These are phyloP conservation scores for Plantago rigida DNA, from an alignment of 305 asterid species.

Conservation along the genomic window DNA sequence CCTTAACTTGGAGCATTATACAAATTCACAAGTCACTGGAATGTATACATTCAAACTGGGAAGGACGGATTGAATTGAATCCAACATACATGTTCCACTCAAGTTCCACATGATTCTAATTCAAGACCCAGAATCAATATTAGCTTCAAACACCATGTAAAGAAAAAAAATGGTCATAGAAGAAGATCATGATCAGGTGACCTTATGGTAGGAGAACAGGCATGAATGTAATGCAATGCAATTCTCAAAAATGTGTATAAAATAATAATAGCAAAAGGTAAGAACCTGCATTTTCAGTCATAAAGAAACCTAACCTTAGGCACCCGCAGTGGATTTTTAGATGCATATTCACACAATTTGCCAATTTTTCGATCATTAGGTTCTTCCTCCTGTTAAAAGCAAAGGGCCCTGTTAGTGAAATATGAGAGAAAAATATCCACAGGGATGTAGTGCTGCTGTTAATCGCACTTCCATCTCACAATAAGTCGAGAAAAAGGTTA, in stretches of 20 bases:
- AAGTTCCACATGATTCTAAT: not conserved
- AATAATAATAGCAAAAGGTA: too few species aligned
- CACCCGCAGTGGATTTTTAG: constrained; percentile 69
- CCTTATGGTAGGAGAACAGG: too few species aligned
- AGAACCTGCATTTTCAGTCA: not conserved
- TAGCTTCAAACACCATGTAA: not conserved
- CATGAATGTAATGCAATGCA: too few species aligned
- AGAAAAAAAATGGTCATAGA: not conserved
- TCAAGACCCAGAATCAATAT: not conserved
- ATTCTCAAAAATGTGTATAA: too few species aligned
- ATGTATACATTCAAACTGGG: not conserved
- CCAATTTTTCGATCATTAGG: constrained; percentile 64
- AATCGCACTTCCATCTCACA: too few species aligned
- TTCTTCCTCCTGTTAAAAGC: constrained; percentile 53
- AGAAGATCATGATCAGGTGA: too few species aligned
- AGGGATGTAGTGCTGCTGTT: constrained; percentile 36
- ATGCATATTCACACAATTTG: constrained; percentile 70
- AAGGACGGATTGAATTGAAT: not conserved
- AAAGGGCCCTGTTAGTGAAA: constrained; percentile 22
- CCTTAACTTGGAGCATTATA: not conserved
- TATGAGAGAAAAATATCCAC: constrained; percentile 13
- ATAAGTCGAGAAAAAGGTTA: too few species aligned
- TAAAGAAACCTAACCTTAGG: constrained; percentile 51
- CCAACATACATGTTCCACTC: not conserved
- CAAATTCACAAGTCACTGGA: not conserved